Base-by-base conservation (phyloP, 129 eudicot genomes). In the Sambucus nigra region DNA sequence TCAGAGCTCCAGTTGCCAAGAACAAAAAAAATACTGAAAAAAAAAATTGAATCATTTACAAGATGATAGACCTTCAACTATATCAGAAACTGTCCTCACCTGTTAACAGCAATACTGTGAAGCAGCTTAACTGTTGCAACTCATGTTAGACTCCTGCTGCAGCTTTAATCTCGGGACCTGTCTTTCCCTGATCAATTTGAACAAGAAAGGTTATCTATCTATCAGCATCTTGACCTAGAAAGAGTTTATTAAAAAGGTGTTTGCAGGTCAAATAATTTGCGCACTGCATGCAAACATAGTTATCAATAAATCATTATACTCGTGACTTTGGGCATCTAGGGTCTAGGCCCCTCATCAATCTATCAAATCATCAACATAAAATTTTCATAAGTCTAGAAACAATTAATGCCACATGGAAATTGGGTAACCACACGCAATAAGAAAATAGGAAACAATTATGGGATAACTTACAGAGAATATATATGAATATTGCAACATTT, bases 161-260 rank as follows among this genome's bases (percentile, higher is more conserved):
- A 77, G 94, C 80, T 79, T 86, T 82, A 31, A 65, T 53, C 51
- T 79, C 86, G 5, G 87, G 40, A 70, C 73, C 94, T 5, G 74
- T 44, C 73, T 85, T 91, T 11, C 80, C 94, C 99, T 91, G 74
- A 75, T 16, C 14, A 25, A 38, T 35, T 48, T 53, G 20, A 60
- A 66, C 38, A 56, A 33, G 48, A 52, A 29, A 47, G 16, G 38
- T 7, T 15, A 2, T 15, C 10, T n/a, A 57, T 53, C 29, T 20
- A 62, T 52, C 16, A 56, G 7, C 59, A 31, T 45, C 14, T 4
- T 61, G 17, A 25, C 8, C 55, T 3, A 1, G 22, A 26, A 14
- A 25, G 31, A 14, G 31, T 14, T n/a, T 27, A 26, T 25, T 25
- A 15, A 15, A 5, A n/a, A 51, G 18, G 19, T 42, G 3, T 15